Evolutionary conservation across 768 basidiomycete species (phyloP), one percentile per base, ranked within the genome.

Genomic region (Nidularia sp.): DNA sequence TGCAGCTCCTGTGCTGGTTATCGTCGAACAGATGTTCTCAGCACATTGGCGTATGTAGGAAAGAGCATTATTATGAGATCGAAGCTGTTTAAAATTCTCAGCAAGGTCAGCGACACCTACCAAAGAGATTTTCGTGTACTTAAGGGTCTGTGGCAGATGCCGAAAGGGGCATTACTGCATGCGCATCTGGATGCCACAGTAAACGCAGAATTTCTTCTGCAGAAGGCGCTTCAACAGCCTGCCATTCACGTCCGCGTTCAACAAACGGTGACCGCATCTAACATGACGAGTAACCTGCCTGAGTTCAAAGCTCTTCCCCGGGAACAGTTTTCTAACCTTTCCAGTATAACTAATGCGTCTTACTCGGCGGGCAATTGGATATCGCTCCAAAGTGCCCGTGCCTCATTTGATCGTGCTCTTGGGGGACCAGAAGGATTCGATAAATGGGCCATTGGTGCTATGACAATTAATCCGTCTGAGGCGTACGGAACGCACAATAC

Each of bases 401-500:
- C 74, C 39, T 71, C 63, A 4, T 90, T 88, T 54, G 67, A 73
- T 53, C 32, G 59, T 5, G 58, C 65, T 33, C 67, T 88, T 22
- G 86, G 83, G 33, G 87, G 86, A 2, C 72, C 77, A 0, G 73
- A 77, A 53, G 85, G 79, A 2, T 90, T 91, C 52, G 88, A 91
- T 64, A 67, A 69, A 48, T 88, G 85, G 86, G 75, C 84, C 7
- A 64, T 79, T 46, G 73, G 70, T 42, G 66, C 78, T 3, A 70
- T 88, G 71, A 82, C 75, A 48, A 88, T 92, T 58, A 81, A 85
- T 62, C 84, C 88, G 7, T 70, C 73, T 2, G 84, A 90, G 57
- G 86, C 87, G 3, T 90, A 90, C 57, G 72, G 75, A 3, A 89
- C 84, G 2, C 84, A 89, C 55, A 87, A 88, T 49, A 88, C 85